These are phyloP conservation scores for Trypanosoma platydactyli DNA, from an alignment of 208 protist species.

Conservation along the genomic window DNA sequence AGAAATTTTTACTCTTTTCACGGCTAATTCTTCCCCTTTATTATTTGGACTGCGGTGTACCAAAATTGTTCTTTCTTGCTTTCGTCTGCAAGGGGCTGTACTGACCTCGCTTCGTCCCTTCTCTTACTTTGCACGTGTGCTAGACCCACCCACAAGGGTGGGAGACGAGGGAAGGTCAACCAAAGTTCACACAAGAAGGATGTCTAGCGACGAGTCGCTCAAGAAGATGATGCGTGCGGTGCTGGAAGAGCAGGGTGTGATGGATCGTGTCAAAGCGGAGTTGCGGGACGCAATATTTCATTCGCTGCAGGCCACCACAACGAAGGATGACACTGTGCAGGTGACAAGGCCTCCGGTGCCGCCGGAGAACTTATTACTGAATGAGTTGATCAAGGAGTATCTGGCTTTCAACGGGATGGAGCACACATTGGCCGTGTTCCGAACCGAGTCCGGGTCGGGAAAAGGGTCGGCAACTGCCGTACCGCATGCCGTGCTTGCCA, in stretches of 20 bases:
- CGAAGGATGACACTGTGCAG: constrained; percentile 11
- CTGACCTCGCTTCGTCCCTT: background rate
- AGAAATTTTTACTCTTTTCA: background rate
- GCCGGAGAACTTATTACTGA: constrained; percentile 92
- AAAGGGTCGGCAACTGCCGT: constrained; percentile 29
- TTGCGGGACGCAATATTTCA: constrained; percentile 89
- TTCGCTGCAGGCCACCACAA: constrained; percentile 56
- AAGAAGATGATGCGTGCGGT: constrained; percentile 86
- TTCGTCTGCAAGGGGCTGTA: background rate
- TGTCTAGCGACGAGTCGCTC: constrained; percentile 73
- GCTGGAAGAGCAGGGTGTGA: constrained; percentile 78
- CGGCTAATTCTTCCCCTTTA: constrained; percentile 1
- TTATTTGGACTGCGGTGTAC: constrained; percentile 3
- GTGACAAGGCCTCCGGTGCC: constrained; percentile 49
- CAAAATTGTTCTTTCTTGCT: background rate
- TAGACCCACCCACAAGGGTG: background rate
- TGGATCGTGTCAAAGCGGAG: constrained; percentile 88
- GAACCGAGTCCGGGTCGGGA: constrained; percentile 64
- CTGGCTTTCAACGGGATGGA: constrained; percentile 89
- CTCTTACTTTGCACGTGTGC: background rate
- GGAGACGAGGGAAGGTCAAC: background rate
- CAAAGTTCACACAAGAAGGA: background rate
- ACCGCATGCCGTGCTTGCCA: constrained; percentile 66
- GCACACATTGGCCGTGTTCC: constrained; percentile 88
- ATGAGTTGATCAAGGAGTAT: constrained; percentile 95